Conservation (phyloP, 2,329 filamentous ascomycete species). For the Ophiostoma pallidulum region DNA sequence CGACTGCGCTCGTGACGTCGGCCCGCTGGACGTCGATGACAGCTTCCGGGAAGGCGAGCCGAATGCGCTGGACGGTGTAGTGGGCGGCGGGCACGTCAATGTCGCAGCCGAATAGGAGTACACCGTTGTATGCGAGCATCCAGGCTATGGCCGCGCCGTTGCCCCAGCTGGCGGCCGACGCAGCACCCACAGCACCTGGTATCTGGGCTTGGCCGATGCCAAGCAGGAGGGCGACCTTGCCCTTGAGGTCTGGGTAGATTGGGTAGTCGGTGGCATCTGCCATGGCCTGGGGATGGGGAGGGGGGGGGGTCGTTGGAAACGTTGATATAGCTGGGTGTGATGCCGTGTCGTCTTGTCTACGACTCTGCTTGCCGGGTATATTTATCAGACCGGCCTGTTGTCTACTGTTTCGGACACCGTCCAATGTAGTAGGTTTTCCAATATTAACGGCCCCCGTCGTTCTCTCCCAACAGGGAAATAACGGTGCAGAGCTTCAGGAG, state of each 20-base stretch:
- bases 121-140: constrained; percentile 32
- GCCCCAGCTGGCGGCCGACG: constrained; percentile 29
- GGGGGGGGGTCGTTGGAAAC: background rate
- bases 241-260: constrained; percentile 24
- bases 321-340: no score
- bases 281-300: background rate
- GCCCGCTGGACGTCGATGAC: constrained; percentile 19
- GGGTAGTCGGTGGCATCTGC: constrained; percentile 4
- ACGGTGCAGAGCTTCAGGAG: no score
- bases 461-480: no score
- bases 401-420: no score
- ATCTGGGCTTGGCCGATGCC: constrained; percentile 27
- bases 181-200: constrained; percentile 14
- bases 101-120: constrained; percentile 33
- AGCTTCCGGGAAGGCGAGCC: constrained; percentile 21
- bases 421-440: no score
- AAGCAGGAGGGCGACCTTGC: constrained; percentile 28
- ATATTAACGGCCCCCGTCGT: no score
- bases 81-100: constrained; percentile 26
- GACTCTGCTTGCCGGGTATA: no score
- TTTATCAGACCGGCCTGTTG: no score
- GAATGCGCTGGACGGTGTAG: constrained; percentile 21
- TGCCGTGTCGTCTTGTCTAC: no score
- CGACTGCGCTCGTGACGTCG: constrained; percentile 44
- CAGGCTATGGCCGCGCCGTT: constrained; percentile 33